Conservation (phyloP, 2,329 filamentous ascomycete species). For the Diplocarpon mali region DNA sequence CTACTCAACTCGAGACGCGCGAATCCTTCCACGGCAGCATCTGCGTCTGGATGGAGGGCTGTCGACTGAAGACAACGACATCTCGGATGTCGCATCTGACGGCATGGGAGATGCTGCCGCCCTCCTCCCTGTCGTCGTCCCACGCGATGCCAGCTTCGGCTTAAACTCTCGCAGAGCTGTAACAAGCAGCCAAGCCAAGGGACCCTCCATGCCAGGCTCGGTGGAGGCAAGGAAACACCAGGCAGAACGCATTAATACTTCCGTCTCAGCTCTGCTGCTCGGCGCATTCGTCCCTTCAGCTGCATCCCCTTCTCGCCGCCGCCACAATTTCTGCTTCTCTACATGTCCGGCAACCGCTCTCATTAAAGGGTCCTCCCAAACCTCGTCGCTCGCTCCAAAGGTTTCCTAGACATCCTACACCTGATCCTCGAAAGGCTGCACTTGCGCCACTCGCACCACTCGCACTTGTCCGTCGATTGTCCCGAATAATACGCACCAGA, state of each 20-base stretch:
- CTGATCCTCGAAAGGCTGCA: constrained; percentile 19
- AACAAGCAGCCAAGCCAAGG: constrained; percentile 12
- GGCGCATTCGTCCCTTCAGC: constrained; percentile 12
- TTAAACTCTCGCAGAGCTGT: constrained; percentile 15
- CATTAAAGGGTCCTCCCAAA: no score
- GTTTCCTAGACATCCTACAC: background rate
- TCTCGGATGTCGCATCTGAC: background rate
- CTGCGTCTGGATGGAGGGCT: no score
- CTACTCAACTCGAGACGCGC: no score
- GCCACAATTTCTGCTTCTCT: constrained; percentile 4
- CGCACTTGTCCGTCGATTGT: background rate
- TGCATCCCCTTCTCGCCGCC: constrained; percentile 14
- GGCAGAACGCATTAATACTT: constrained; percentile 11
- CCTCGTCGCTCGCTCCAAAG: constrained; percentile 25
- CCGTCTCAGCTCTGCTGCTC: constrained; percentile 3
- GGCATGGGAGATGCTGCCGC: background rate
- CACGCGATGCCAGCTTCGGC: constrained; percentile 6
- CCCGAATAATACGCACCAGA: background rate
- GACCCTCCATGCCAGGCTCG: constrained; percentile 1
- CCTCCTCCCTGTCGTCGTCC: background rate
- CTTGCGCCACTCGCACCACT: constrained; percentile 8
- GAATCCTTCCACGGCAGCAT: no score
- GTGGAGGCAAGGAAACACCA: background rate
- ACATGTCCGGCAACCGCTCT: constrained; percentile 6
- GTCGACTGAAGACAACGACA: no score